A percentile compares a stretch with the other conserved stretches of the same genome.
Evolutionary conservation across 2,329 filamentous ascomycete species (phyloP).

Genomic region (Simplicillium aogashimaense): DNA sequence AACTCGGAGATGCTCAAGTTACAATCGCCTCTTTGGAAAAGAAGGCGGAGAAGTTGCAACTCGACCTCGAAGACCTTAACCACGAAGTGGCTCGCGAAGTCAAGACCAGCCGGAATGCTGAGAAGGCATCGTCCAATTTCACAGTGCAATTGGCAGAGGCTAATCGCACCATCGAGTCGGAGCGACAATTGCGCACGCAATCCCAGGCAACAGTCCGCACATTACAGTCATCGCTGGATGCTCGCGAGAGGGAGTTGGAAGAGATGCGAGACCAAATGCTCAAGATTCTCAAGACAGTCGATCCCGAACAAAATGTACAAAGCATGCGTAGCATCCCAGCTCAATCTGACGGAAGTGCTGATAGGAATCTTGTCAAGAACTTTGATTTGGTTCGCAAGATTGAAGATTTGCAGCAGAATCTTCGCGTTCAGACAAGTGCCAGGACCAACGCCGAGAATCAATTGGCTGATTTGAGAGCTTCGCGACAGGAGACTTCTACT

Average conservation of each 20-base stretch:
- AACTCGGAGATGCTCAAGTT: constrained; percentile 78
- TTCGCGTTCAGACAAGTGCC: constrained; percentile 74
- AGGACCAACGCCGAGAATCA: constrained; percentile 76
- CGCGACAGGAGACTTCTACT: constrained; percentile 61
- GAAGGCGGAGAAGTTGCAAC: constrained; percentile 82
- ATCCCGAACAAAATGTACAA: constrained; percentile 48
- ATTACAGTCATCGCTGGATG: constrained; percentile 69
- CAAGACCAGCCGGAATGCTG: constrained; percentile 79
- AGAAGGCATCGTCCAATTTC: constrained; percentile 73
- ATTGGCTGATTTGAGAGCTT: constrained; percentile 64
- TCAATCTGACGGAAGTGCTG: constrained; percentile 48
- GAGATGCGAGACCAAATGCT: constrained; percentile 74
- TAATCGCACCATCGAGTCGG: constrained; percentile 82
- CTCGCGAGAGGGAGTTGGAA: constrained; percentile 68
- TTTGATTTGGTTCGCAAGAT: constrained; percentile 82
- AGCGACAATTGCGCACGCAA: constrained; percentile 74
- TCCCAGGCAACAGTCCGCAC: constrained; percentile 78
- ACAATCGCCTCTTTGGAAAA: constrained; percentile 80
- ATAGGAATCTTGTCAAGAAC: constrained; percentile 60
- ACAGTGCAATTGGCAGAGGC: constrained; percentile 79
- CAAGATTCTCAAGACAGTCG: constrained; percentile 75
- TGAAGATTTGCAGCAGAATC: constrained; percentile 78
- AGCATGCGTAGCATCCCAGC: constrained; percentile 36
- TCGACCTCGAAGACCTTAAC: constrained; percentile 83
- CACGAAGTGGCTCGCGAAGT: constrained; percentile 87